Conservation (phyloP, 495 filamentous ascomycete species). For the Podospora pseudocomata region DNA sequence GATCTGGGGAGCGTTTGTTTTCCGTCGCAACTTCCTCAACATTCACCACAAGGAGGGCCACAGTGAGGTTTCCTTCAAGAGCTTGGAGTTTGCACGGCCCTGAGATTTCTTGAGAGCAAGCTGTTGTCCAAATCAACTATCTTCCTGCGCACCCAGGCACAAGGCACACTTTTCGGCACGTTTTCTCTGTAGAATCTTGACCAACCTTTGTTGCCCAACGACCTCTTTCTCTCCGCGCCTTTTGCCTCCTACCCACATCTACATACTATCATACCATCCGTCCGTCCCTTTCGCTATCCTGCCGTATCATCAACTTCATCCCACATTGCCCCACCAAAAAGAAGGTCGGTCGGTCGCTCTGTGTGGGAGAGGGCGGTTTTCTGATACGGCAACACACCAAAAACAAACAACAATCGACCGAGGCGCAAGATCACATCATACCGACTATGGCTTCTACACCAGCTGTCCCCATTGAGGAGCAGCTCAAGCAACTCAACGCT, state of each 20-base stretch:
- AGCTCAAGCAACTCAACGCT: constrained; percentile 77
- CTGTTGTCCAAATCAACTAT: background rate
- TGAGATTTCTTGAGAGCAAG: background rate
- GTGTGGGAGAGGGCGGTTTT: background rate
- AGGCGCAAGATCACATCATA: background rate
- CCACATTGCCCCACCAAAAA: background rate
- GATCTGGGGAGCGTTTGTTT: background rate
- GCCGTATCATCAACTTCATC: background rate
- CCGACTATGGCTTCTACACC: constrained; percentile 40
- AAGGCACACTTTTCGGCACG: background rate
- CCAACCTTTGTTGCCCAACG: background rate
- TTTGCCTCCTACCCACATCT: background rate
- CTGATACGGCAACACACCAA: constrained; percentile 1
- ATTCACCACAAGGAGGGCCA: background rate
- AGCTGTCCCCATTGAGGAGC: constrained; percentile 59
- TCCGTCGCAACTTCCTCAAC: background rate
- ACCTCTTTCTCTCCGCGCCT: background rate
- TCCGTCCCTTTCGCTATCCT: background rate
- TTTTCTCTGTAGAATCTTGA: constrained; percentile 4
- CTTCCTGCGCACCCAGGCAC: constrained; percentile 1
- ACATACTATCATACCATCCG: background rate
- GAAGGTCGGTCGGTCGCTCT: background rate
- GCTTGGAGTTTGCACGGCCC: background rate
- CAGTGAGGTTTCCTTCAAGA: background rate
- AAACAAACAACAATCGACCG: constrained; percentile 5